A percentile compares a stretch with the other conserved stretches of the same genome.
These are phyloP conservation scores for Arthrobotrys sinensis DNA, from an alignment of 2,329 filamentous ascomycete species.

Conservation along the genomic window DNA sequence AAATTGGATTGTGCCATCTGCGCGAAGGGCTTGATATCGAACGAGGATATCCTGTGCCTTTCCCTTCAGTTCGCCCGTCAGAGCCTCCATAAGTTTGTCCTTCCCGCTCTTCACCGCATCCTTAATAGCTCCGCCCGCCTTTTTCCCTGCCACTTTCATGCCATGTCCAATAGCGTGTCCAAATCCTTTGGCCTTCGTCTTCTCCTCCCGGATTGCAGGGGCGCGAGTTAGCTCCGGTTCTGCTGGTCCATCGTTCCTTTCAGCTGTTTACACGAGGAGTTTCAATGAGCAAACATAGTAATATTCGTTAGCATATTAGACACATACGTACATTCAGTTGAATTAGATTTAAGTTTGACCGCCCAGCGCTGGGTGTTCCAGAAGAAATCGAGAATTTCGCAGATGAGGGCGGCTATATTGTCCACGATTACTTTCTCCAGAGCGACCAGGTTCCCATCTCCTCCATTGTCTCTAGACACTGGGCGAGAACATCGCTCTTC, in stretches of 20 bases:
- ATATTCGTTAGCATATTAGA: not conserved
- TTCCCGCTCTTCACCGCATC: not conserved
- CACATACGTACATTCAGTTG: slow-evolving; percentile 5
- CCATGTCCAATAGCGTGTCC: not conserved
- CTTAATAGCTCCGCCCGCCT: slow-evolving; percentile 6
- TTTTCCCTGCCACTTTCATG: not conserved
- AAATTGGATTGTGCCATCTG: not conserved
- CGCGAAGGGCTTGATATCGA: not conserved
- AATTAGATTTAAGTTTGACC: slow-evolving; percentile 10
- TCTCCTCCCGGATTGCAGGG: not conserved
- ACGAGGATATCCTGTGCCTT: not conserved
- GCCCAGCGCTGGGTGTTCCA: slow-evolving; percentile 32
- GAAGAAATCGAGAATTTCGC: slow-evolving; percentile 41
- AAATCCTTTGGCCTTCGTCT: not conserved
- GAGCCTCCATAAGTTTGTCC: slow-evolving; percentile 29
- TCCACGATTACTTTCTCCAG: slow-evolving; percentile 20
- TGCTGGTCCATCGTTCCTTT: not conserved
- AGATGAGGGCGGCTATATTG: slow-evolving; percentile 9
- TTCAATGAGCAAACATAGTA: not conserved
- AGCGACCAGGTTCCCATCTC: slow-evolving; percentile 13
- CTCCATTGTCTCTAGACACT: not conserved
- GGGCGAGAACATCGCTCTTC: slow-evolving; percentile 19
- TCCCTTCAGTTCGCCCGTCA: slow-evolving; percentile 13
- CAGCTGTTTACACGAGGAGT: not conserved
- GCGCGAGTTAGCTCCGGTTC: not conserved